Base-by-base conservation (phyloP, 495 filamentous ascomycete species). In the Friedmanniomyces simplex region DNA sequence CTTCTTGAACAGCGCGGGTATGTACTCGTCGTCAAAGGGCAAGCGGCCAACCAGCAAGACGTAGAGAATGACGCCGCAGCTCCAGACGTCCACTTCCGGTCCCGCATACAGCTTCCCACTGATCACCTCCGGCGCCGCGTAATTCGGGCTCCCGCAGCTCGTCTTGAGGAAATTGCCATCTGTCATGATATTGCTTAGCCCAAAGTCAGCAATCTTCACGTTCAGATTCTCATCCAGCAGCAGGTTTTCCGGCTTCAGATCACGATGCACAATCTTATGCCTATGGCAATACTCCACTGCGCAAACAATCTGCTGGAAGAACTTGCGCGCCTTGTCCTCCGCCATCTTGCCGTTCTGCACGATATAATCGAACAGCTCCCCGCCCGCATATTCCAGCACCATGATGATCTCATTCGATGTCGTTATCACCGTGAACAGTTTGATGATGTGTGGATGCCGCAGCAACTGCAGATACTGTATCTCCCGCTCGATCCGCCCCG, bases 101-200 rank as follows among this genome's bases (percentile, higher is more conserved):
- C 93, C 93, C 25, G 93, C 93, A 66, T 98, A 98, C 53, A 98
- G 77, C 76, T 97, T 98, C 14, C 93, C 93, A 45, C 88, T 90
- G 64, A 98, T 98, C 59, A 98, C 93, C 69, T 98, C 93, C 1
- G 93, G 93, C 4, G 93, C 93, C 20, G 93, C 93, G 69, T 98
- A 98, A 69, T 98, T 98, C 18, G 93, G 93, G 63, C 90, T 96
- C 53, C 93, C 93, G 69, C 93, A 98, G 72, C 90, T 96, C 0
- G 93, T 98, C 73, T 96, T 96, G 63, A 98, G 80, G 70, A 98
- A 98, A 67, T 97, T 98, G 10, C 93, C 93, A 65, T 98, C 93
- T 10, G 93, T 96, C 91, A 98, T 97, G 71, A 98, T 97, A 67
- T 98, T 98, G 74, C 91, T 96, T 52, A 98, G 74, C 53, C 93